phyloP scores from a whole-genome alignment of 192 early-diverging fungal species.

The Phlyctochytrium arcticum region DNA sequence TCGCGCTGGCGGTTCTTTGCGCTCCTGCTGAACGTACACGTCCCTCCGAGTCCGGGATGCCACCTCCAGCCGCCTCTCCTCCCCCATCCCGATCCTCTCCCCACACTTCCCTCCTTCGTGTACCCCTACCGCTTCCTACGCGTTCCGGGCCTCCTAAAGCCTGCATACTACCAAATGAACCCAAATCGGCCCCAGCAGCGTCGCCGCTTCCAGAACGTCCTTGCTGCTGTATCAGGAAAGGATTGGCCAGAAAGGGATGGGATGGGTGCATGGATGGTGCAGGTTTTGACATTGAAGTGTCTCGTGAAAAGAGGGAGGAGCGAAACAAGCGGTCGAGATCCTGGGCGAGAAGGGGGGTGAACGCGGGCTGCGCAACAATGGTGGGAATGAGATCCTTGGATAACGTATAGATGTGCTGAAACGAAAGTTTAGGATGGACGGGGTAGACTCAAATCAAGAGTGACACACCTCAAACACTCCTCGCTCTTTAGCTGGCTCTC shows the following conservation, averaged over 20 bases:
- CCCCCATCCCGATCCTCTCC: neutral
- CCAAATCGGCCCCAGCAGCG: neutral
- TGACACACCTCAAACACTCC: conserved; percentile 42
- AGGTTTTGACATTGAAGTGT: neutral
- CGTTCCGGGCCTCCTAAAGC: neutral
- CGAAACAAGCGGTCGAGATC: conserved; percentile 49
- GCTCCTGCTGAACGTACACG: neutral
- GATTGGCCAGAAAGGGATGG: too few relatives aligned
- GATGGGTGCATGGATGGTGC: neutral
- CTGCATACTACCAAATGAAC: neutral
- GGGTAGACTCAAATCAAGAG: neutral
- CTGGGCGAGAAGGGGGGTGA: conserved; percentile 20
- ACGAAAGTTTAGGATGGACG: neutral
- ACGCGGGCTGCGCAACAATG: conserved; percentile 19
- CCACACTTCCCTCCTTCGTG: too few relatives aligned
- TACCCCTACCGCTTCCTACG: neutral
- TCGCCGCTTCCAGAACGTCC: too few relatives aligned
- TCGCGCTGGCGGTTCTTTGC: neutral
- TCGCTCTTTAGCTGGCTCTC: conserved; percentile 44
- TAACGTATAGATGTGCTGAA: conserved; percentile 40
- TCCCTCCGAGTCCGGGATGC: neutral
- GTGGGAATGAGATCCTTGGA: conserved; percentile 31
- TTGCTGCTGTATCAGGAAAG: too few relatives aligned
- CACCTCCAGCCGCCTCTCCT: neutral
- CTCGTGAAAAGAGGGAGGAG: conserved; percentile 32